Evolutionary conservation across 257 asterid genomes (phyloP).

Genomic region (Forsythia suspensa): DNA sequence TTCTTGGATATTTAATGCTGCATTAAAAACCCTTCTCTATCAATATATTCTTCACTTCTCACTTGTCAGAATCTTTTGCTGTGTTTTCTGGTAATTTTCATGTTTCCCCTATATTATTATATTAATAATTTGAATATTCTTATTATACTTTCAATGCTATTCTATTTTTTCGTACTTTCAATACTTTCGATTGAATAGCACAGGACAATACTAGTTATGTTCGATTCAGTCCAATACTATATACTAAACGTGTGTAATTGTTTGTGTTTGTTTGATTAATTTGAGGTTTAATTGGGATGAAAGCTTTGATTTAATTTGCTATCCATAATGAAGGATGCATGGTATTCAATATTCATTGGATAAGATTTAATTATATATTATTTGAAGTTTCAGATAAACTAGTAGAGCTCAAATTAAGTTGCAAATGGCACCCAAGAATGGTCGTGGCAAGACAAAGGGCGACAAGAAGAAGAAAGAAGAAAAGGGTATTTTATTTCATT

Average conservation of each 20-base stretch:
- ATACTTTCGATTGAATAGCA: neutral
- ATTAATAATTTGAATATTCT: too few relatives aligned
- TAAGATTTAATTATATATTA: neutral
- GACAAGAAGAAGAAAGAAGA: slow-evolving; percentile 98
- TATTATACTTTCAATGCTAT: too few relatives aligned
- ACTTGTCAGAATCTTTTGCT: slow-evolving; percentile 15
- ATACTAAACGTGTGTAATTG: too few relatives aligned
- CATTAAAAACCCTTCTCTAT: slow-evolving; percentile 41
- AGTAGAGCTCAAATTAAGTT: slow-evolving; percentile 22
- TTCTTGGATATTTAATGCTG: slow-evolving; percentile 40
- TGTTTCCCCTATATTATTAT: neutral
- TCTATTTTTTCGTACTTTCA: neutral
- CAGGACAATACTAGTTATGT: too few relatives aligned
- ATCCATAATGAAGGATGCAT: too few relatives aligned
- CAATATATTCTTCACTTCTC: slow-evolving; percentile 5
- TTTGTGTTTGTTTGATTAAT: neutral
- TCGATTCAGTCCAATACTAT: too few relatives aligned
- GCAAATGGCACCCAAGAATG: slow-evolving; percentile 90
- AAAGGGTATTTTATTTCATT: slow-evolving; percentile 45
- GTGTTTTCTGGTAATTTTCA: neutral
- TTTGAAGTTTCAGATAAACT: slow-evolving; percentile 1
- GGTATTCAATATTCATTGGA: too few relatives aligned
- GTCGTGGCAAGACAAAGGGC: slow-evolving; percentile 82
- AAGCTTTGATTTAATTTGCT: too few relatives aligned
- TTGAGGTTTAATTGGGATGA: too few relatives aligned